These are phyloP conservation scores for Zygoascus hellenicus DNA, from an alignment of 1,139 yeast genomes.

Conservation along the genomic window DNA sequence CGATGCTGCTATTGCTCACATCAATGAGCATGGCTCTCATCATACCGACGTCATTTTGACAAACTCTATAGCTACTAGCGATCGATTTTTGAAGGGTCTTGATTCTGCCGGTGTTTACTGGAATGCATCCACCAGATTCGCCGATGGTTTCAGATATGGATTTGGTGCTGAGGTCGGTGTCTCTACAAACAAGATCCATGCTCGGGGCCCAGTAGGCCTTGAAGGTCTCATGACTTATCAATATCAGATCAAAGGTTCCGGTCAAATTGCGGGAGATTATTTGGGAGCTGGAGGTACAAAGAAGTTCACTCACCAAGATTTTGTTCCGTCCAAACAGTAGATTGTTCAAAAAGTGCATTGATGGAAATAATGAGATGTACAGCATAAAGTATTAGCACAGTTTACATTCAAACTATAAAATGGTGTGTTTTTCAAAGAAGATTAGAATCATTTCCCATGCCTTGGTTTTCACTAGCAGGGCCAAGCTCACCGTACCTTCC, in stretches of 20 bases:
- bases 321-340: conserved; percentile 10
- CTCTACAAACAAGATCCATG: conserved; percentile 93
- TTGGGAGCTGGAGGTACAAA: conserved; percentile 87
- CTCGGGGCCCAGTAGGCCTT: conserved; percentile 97
- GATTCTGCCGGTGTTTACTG: conserved; percentile 98
- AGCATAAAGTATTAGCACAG: no score
- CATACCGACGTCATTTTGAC: conserved; percentile 95
- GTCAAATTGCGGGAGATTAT: conserved; percentile 88
- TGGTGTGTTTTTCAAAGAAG: no score
- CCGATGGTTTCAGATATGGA: conserved; percentile 97
- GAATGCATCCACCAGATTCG: conserved; percentile 96
- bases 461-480: conserved; percentile 9
- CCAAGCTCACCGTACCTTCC: conserved; percentile 50
- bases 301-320: conserved; percentile 57
- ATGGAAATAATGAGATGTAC: no score
- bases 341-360: no score
- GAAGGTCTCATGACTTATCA: conserved; percentile 96
- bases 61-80: conserved; percentile 61
- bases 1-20: conserved; percentile 70
- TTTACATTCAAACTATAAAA: no score
- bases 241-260: conserved; percentile 84
- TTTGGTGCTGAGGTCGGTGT: conserved; percentile 99
- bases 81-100: conserved; percentile 70
- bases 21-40: conserved; percentile 86
- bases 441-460: no score